phyloP scores from a whole-genome alignment of 2,329 filamentous ascomycete genomes.

The Trichophyton rubrum region DNA sequence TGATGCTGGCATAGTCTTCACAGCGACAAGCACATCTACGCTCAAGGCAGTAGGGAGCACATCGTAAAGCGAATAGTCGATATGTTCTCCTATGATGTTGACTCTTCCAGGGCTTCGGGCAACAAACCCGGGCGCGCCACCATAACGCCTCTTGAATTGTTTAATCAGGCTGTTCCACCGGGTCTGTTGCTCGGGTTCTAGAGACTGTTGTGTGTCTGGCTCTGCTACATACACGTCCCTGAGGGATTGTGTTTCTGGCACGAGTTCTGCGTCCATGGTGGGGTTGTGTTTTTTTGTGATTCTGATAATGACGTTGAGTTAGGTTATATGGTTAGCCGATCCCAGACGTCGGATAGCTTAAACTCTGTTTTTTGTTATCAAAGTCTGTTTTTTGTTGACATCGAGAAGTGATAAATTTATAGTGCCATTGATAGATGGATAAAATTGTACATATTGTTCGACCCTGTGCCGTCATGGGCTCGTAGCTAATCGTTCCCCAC shows the following conservation, averaged over 20 bases:
- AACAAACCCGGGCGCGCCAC: constrained; percentile 62
- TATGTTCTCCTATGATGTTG: constrained; percentile 98
- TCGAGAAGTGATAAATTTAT: not conserved
- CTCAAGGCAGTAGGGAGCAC: constrained; percentile 93
- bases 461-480: not conserved
- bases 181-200: constrained; percentile 52
- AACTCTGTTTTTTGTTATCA: not conserved
- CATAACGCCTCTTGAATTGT: constrained; percentile 59
- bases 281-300: not conserved
- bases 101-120: constrained; percentile 85
- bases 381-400: not conserved
- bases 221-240: constrained; percentile 72
- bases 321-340: not conserved
- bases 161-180: constrained; percentile 65
- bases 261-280: constrained; percentile 35
- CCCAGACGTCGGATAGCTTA: not conserved
- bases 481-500: not conserved
- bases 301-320: not conserved
- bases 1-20: constrained; percentile 39
- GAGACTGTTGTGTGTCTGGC: constrained; percentile 60
- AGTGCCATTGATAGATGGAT: not conserved
- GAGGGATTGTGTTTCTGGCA: constrained; percentile 64
- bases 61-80: constrained; percentile 95
- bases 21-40: constrained; percentile 78
- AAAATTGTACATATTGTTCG: not conserved